A percentile compares a stretch with the other conserved stretches of the same genome.
Conservation (phyloP, 192 early-diverging fungal species). For the Ambispora gerdemannii region DNA sequence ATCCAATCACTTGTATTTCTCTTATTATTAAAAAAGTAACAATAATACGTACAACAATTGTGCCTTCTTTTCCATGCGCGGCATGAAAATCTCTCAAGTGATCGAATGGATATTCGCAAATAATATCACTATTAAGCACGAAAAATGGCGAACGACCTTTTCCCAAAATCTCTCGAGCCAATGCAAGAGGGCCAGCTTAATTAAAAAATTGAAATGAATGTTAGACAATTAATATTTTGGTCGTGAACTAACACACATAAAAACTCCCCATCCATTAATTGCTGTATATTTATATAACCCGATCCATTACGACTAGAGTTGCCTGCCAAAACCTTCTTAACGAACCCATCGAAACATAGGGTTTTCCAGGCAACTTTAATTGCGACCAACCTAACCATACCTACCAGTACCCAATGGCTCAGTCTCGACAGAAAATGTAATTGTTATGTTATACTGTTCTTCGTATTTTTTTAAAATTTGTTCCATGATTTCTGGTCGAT, state of each 20-base stretch:
- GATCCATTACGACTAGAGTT: no score
- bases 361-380: no score
- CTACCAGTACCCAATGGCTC: constrained; percentile 90
- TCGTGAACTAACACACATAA: no score
- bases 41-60: constrained; percentile 75
- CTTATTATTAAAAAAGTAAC: no score
- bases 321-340: no score
- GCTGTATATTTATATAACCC: no score
- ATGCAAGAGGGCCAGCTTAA: constrained; percentile 85
- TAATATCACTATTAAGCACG: constrained; percentile 98
- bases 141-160: constrained; percentile 96
- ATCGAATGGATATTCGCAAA: constrained; percentile 97
- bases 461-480: constrained; percentile 91
- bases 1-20: no score
- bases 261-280: no score
- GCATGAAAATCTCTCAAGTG: constrained; percentile 86
- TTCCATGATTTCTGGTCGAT: constrained; percentile 98
- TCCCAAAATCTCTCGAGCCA: constrained; percentile 86
- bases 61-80: constrained; percentile 90
- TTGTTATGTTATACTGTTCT: constrained; percentile 84
- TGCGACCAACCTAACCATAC: no score
- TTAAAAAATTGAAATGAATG: background rate
- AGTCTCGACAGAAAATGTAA: constrained; percentile 94
- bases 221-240: no score
- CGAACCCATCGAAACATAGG: no score